Evolutionary conservation across 495 filamentous ascomycete genomes (phyloP).

Genomic region (Lasiosphaeris hirsuta): DNA sequence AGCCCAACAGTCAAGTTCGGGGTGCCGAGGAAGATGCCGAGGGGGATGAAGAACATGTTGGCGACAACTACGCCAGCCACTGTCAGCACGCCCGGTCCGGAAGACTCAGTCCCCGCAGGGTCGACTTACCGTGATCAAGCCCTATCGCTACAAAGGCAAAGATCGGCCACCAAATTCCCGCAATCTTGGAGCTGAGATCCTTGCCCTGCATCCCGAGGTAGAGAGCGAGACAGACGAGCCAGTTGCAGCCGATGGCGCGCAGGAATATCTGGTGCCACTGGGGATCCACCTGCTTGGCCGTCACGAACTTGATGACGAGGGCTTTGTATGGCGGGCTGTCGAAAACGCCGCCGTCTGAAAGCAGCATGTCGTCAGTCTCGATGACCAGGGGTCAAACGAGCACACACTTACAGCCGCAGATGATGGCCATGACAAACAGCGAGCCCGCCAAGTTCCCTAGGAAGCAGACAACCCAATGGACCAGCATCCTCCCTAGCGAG

Average conservation of each 20-base stretch:
- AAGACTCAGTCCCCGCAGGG: too few species aligned
- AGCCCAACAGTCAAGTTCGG: conserved; percentile 49
- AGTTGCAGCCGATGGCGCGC: conserved; percentile 60
- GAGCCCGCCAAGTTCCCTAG: conserved; percentile 59
- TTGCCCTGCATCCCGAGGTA: conserved; percentile 56
- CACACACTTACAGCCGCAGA: conserved; percentile 51
- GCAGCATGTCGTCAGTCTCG: background rate
- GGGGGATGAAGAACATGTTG: conserved; percentile 63
- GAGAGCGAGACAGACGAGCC: conserved; percentile 60
- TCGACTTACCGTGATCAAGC: conserved; percentile 45
- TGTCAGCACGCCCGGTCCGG: too few species aligned
- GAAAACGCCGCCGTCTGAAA: conserved; percentile 55
- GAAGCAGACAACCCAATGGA: conserved; percentile 57
- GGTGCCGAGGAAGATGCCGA: conserved; percentile 52
- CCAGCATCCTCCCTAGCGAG: conserved; percentile 45
- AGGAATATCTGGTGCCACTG: conserved; percentile 59
- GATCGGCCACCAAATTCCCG: conserved; percentile 63
- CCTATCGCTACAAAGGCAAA: conserved; percentile 58
- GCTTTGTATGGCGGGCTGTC: conserved; percentile 47
- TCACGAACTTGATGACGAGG: conserved; percentile 50
- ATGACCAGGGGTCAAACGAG: background rate
- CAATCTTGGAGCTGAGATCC: conserved; percentile 54
- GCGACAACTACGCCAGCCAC: conserved; percentile 44
- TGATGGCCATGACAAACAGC: conserved; percentile 56
- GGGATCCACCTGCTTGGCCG: conserved; percentile 53